Evolutionary conservation across 2,329 filamentous ascomycete species (phyloP), one percentile per base, ranked within the genome.

Genomic region (Exophiala aquamarina): DNA sequence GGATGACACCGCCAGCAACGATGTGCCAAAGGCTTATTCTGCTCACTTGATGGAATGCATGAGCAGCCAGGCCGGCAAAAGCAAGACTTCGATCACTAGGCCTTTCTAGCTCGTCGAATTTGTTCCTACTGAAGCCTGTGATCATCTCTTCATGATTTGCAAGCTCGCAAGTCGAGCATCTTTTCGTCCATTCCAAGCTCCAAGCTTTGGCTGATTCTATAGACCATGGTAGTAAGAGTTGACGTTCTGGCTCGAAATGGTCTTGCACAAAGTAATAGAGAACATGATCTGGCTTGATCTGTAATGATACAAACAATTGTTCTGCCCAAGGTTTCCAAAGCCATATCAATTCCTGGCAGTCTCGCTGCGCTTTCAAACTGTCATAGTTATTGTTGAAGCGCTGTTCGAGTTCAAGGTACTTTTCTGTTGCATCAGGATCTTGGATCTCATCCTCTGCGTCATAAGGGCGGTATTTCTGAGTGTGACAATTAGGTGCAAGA

Each of bases 11-110:
- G 21, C 47, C 48, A 6, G 44, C 13, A 13, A 52, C 47, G 41
- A 59, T 32, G 43, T 60, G 58, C 58, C 56, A 59, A 13, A 59
- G 34, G 35, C 55, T 56, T 14, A 58, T 40, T 11, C 38, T 21
- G 19, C 41, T 43, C 26, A 44, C n/a, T 10, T 53, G 37, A 18
- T 49, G 35, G 23, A 60, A 55, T 23, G 49, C 50, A 28, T 47
- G 40, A 15, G 52, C 52, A 11, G 38, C 23, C 10, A 50, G 36
- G 14, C 45, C 52, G 4, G 47, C 50, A 18, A 50, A 17, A 23
- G 38, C 51, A 23, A 58, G 38, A n/a, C 10, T 52, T 14, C 43
- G 45, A 32, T 50, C 44, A 28, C 42, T 37, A 15, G 52, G 52
- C 14, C 28, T 42, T 31, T 41, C 41, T n/a, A 51, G 42, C 3